These are phyloP conservation scores for Mycena indigotica DNA, from an alignment of 768 basidiomycete species.

Conservation along the genomic window DNA sequence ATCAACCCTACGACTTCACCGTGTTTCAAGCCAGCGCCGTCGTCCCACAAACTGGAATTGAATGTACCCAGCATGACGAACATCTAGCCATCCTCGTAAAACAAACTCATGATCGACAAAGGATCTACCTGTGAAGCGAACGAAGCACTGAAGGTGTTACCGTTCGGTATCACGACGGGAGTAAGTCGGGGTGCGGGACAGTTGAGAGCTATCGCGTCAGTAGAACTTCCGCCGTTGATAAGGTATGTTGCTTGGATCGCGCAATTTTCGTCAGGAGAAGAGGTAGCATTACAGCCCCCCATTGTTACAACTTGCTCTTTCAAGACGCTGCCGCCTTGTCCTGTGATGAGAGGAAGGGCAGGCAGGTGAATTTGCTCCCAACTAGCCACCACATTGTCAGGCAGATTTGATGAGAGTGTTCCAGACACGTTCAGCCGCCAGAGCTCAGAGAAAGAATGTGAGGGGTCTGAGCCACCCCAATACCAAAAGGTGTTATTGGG, in stretches of 20 bases:
- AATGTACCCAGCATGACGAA: conserved; percentile 72
- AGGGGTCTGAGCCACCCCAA: conserved; percentile 66
- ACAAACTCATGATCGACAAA: background rate
- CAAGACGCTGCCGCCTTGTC: conserved; percentile 63
- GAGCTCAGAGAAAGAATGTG: conserved; percentile 59
- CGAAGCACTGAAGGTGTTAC: conserved; percentile 53
- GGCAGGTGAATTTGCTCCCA: conserved; percentile 58
- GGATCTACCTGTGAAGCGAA: conserved; percentile 46
- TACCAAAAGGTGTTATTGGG: conserved; percentile 77
- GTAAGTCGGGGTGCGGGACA: conserved; percentile 72
- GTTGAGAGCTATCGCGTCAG: conserved; percentile 41
- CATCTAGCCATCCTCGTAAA: conserved; percentile 37
- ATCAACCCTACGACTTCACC: conserved; percentile 69
- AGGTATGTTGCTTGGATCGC: conserved; percentile 63
- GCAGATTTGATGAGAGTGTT: conserved; percentile 69
- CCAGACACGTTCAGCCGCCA: conserved; percentile 75
- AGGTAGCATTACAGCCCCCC: conserved; percentile 61
- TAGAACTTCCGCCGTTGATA: conserved; percentile 43
- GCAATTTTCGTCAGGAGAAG: conserved; percentile 47
- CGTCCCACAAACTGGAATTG: conserved; percentile 66
- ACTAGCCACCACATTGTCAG: conserved; percentile 49
- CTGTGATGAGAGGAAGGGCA: conserved; percentile 42
- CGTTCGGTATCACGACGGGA: conserved; percentile 62
- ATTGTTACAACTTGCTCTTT: conserved; percentile 52
- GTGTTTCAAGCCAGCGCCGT: conserved; percentile 55